phyloP scores from a whole-genome alignment of 805 yeast genomes.

The Barnettozyma californica region DNA sequence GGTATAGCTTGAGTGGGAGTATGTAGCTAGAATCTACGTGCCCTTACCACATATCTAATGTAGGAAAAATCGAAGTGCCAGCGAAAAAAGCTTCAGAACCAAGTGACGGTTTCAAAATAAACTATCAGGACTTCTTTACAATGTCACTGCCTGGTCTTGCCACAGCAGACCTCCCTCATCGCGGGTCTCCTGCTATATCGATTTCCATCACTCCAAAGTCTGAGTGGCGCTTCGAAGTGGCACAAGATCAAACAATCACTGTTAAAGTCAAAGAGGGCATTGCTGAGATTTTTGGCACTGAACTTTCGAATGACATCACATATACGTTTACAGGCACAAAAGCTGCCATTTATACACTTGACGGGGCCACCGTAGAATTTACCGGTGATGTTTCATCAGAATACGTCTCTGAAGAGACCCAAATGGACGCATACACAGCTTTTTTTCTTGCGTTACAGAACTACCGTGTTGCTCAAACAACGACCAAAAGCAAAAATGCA shows the following conservation, averaged over 20 bases:
- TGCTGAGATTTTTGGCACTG: constrained; percentile 92
- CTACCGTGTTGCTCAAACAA: constrained; percentile 26
- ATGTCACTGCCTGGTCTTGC: constrained; percentile 10
- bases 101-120: background rate
- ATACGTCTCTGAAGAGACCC: constrained; percentile 67
- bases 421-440: constrained; percentile 58
- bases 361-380: constrained; percentile 53
- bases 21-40: background rate
- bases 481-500: constrained; percentile 22
- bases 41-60: background rate
- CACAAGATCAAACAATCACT: constrained; percentile 42
- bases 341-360: constrained; percentile 52
- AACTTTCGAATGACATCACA: constrained; percentile 66
- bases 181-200: background rate
- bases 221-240: constrained; percentile 79
- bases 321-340: constrained; percentile 52
- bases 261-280: constrained; percentile 57
- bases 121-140: background rate
- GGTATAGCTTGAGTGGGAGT: constrained; percentile 13
- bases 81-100: background rate
- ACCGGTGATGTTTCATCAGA: constrained; percentile 42
- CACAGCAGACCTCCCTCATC: background rate
- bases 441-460: constrained; percentile 74
- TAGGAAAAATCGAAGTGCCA: background rate
- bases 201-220: constrained; percentile 30